Evolutionary conservation across 2,329 filamentous ascomycete genomes (phyloP), one percentile per base, ranked within the genome.

Genomic region (Aspergillus viridinutans): DNA sequence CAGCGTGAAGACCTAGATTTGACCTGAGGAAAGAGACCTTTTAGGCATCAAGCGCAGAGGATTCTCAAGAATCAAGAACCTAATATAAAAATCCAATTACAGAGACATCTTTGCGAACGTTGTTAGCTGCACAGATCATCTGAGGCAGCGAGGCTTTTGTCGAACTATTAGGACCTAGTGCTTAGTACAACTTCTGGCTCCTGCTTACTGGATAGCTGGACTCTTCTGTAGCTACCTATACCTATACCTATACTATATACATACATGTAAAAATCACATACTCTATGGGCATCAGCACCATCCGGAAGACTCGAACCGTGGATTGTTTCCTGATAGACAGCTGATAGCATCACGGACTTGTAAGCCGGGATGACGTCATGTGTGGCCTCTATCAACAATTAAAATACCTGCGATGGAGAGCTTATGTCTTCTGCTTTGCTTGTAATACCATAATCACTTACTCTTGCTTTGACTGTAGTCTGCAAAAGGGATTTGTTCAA

Each of bases 351-450:
- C 21, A 25, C 43, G 43, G 43, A 26, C 21, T 26, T 47, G 12
- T 25, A 23, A 47, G 43, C 43, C 43, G 43, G 26, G 21, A 58
- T 58, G 56, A 58, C 56, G 56, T 58, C 56, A 58, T 54, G 21
- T 17, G 43, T n/a, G 47, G 29, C 45, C 26, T 45, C 50, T 23
- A 35, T 28, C 28, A 40, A 51, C 32, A 51, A 35, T 26, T 40
- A 21, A 17, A 25, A 20, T 47, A 10, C 12, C 43, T 26, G 10
- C 21, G 29, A 35, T 35, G 12, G 32, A 35, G 14, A 47, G 20
- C 21, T 25, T 26, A 12, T 23, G 20, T 14, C 43, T 47, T 47
- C 40, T 43, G 12, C 21, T 47, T 17, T 25, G 12, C 10, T 25
- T 21, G 9, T 23, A 25, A 45, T 20, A 45, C 12, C 12, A 45